Evolutionary conservation across 352 stramenopile species (phyloP).

Genomic region (Phytophthora europaea): DNA sequence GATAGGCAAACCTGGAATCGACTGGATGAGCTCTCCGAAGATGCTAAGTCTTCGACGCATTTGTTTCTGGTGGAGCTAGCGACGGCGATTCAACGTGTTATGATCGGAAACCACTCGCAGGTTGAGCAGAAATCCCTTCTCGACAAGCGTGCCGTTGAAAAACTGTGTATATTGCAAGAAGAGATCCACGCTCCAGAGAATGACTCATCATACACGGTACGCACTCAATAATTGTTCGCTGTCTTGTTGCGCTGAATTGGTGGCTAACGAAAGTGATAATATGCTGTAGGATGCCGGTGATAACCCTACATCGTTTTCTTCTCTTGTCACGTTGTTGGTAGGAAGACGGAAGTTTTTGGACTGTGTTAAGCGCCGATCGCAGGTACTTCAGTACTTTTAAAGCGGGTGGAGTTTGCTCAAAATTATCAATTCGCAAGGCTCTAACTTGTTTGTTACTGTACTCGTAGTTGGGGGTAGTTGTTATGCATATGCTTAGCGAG

Average conservation of each 20-base stretch:
- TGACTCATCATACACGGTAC: slow-evolving; percentile 20
- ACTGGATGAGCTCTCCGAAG: slow-evolving; percentile 66
- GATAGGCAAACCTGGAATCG: slow-evolving; percentile 62
- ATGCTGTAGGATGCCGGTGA: neutral
- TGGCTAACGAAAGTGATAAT: neutral
- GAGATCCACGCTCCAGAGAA: slow-evolving; percentile 28
- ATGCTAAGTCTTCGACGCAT: slow-evolving; percentile 43
- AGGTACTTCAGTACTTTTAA: slow-evolving; percentile 60
- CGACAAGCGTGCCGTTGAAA: slow-evolving; percentile 64
- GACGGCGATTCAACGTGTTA: slow-evolving; percentile 58
- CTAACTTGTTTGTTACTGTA: slow-evolving; percentile 22
- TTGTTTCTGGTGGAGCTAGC: slow-evolving; percentile 65
- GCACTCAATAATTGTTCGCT: neutral
- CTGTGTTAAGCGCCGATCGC: slow-evolving; percentile 74
- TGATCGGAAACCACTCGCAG: slow-evolving; percentile 49
- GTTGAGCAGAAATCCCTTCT: slow-evolving; percentile 49
- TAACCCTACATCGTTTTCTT: neutral
- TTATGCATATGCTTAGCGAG: slow-evolving; percentile 81
- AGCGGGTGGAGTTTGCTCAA: neutral
- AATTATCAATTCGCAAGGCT: neutral
- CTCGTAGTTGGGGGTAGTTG: slow-evolving; percentile 72
- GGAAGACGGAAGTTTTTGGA: slow-evolving; percentile 38
- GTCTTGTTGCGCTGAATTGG: neutral
- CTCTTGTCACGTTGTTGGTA: slow-evolving; percentile 32
- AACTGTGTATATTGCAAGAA: slow-evolving; percentile 56